These are phyloP conservation scores for Apophysomyces trapeziformis DNA, from an alignment of 371 early-diverging fungal species.

Conservation along the genomic window DNA sequence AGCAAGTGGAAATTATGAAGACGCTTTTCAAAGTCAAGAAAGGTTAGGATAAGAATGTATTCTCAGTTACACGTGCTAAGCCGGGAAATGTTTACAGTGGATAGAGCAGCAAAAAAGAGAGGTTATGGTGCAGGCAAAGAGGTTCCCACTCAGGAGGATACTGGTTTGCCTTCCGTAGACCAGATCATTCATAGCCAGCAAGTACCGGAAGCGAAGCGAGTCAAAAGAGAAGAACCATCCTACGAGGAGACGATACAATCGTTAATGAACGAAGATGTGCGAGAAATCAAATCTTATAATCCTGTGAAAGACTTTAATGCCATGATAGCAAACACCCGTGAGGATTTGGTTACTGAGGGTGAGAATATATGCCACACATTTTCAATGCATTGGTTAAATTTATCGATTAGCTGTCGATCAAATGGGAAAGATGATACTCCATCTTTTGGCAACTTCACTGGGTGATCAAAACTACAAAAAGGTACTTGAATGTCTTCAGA, in stretches of 20 bases:
- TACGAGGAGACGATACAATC: constrained; percentile 3
- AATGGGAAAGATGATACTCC: constrained; percentile 55
- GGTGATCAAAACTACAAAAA: constrained; percentile 58
- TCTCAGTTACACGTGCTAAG: neutral
- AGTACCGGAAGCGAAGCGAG: constrained; percentile 16
- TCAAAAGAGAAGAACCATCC: constrained; percentile 14
- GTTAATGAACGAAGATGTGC: constrained; percentile 36
- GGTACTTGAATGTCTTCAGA: constrained; percentile 56
- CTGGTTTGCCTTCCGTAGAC: constrained; percentile 15
- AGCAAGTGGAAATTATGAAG: constrained; percentile 39
- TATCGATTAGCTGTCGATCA: constrained; percentile 53
- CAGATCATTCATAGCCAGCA: constrained; percentile 18
- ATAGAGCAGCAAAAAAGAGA: constrained; percentile 34
- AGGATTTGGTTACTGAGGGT: constrained; percentile 52
- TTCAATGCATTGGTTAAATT: too few species aligned
- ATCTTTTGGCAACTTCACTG: constrained; percentile 57
- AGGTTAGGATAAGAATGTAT: constrained; percentile 25
- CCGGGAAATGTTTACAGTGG: constrained; percentile 13
- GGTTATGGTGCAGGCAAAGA: constrained; percentile 30
- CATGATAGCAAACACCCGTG: constrained; percentile 49
- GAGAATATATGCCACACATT: neutral
- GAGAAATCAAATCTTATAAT: constrained; percentile 51
- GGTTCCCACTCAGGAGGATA: constrained; percentile 18
- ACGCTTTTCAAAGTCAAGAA: constrained; percentile 54
- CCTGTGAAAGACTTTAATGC: constrained; percentile 67